phyloP scores from a whole-genome alignment of 306 rosid species.

The Castanea crenata region DNA sequence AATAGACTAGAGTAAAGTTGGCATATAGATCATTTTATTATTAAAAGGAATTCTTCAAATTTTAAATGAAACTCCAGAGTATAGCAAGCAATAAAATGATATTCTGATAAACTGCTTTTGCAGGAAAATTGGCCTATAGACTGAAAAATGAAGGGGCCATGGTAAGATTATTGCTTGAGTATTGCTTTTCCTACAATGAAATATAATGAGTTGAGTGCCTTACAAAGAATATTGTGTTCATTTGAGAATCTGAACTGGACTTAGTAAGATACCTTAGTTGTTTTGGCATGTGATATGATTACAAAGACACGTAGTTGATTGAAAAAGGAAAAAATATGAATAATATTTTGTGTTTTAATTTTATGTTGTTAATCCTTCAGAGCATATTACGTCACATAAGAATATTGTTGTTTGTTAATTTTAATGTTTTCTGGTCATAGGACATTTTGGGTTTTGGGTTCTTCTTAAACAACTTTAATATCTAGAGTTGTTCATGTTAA shows the following conservation, averaged over 20 bases:
- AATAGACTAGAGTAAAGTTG: neutral
- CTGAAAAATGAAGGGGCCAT: conserved; percentile 88
- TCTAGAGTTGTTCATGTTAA: neutral
- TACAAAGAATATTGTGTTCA: neutral
- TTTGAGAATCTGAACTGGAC: neutral
- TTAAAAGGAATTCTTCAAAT: too few relatives aligned
- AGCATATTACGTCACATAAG: neutral
- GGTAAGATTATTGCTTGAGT: conserved; percentile 47
- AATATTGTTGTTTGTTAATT: neutral
- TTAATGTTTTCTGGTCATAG: neutral
- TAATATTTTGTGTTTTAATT: neutral
- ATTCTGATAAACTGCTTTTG: conserved; percentile 35
- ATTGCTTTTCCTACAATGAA: neutral
- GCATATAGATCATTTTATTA: too few relatives aligned
- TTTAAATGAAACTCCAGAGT: neutral
- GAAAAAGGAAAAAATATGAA: neutral
- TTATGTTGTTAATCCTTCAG: neutral
- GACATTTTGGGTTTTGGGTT: neutral
- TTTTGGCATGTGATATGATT: neutral
- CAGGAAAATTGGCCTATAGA: conserved; percentile 94
- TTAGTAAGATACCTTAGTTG: neutral
- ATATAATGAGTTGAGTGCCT: neutral
- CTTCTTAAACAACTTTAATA: neutral
- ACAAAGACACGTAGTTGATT: neutral
- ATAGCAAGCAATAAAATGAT: conserved; percentile 20